Percentiles rank a stretch among this genome's conserved stretches.
Conservation (phyloP, 345 rosid genomes). For the Moricandia moricandioides region DNA sequence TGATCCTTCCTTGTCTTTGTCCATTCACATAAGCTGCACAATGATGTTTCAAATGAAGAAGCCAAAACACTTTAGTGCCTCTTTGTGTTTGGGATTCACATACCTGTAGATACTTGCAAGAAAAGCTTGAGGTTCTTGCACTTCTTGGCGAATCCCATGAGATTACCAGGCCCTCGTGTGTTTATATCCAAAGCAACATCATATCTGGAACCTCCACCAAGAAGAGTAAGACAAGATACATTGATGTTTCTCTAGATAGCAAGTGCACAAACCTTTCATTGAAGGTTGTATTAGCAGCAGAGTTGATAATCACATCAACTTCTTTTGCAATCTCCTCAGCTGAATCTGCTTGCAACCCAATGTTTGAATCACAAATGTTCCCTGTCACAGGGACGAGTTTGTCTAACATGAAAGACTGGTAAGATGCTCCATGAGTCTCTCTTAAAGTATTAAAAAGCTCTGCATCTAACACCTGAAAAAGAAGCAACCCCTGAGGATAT, state of each 20-base stretch:
- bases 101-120: constrained; percentile 76
- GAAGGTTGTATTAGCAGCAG: constrained; percentile 55
- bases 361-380: constrained; percentile 58
- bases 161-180: constrained; percentile 65
- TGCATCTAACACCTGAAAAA: constrained; percentile 60
- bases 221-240: constrained; percentile 13
- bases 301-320: constrained; percentile 64
- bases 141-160: constrained; percentile 67
- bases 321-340: constrained; percentile 55
- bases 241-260: background rate
- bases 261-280: background rate
- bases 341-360: constrained; percentile 66
- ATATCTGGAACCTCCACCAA: constrained; percentile 47
- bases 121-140: constrained; percentile 67
- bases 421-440: constrained; percentile 73
- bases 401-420: constrained; percentile 65
- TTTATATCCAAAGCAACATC: constrained; percentile 72
- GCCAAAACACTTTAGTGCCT: background rate
- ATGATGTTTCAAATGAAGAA: background rate
- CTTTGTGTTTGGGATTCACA: constrained; percentile 17
- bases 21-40: constrained; percentile 87
- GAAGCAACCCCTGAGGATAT: constrained; percentile 14
- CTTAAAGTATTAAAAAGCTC: constrained; percentile 76
- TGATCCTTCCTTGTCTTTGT: constrained; percentile 79
- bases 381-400: constrained; percentile 85